Conservation (phyloP, 257 asterid species). For the Oldenlandia corymbosa region DNA sequence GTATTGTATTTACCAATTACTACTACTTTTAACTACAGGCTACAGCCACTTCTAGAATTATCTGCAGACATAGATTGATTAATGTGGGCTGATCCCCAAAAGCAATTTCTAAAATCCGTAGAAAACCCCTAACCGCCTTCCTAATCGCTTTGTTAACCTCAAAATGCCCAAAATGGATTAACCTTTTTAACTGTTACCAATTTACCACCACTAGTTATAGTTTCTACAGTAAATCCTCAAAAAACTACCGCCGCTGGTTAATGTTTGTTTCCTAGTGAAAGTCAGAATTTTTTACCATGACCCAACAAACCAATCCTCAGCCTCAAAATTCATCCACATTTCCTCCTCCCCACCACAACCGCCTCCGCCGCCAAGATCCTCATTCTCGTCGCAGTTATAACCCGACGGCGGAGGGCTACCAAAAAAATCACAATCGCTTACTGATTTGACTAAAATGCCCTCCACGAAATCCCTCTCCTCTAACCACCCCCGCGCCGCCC, state of each 20-base stretch:
- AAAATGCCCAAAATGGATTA: neutral
- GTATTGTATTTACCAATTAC: too few relatives aligned
- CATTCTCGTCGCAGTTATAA: slow-evolving; percentile 11
- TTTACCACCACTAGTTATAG: neutral
- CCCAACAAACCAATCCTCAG: slow-evolving; percentile 26
- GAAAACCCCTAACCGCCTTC: slow-evolving; percentile 14
- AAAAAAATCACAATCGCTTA: slow-evolving; percentile 20
- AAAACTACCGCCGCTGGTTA: neutral
- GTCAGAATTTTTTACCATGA: neutral
- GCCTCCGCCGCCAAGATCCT: neutral
- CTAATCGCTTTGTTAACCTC: slow-evolving; percentile 9
- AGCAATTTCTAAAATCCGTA: neutral
- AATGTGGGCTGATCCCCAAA: too few relatives aligned
- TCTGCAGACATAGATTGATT: too few relatives aligned
- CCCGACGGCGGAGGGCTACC: slow-evolving; percentile 5
- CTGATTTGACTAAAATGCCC: slow-evolving; percentile 18
- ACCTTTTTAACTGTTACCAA: neutral
- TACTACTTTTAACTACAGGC: too few relatives aligned
- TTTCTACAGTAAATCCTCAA: neutral
- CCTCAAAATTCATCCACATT: slow-evolving; percentile 37
- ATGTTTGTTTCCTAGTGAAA: neutral
- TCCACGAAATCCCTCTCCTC: slow-evolving; percentile 19
- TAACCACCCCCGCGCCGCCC: slow-evolving; percentile 24
- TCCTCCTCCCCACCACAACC: slow-evolving; percentile 22
- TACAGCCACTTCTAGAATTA: too few relatives aligned